A percentile compares a stretch with the other conserved stretches of the same genome.
Conservation (phyloP, 768 basidiomycete genomes). For the Tylopilus felleus region DNA sequence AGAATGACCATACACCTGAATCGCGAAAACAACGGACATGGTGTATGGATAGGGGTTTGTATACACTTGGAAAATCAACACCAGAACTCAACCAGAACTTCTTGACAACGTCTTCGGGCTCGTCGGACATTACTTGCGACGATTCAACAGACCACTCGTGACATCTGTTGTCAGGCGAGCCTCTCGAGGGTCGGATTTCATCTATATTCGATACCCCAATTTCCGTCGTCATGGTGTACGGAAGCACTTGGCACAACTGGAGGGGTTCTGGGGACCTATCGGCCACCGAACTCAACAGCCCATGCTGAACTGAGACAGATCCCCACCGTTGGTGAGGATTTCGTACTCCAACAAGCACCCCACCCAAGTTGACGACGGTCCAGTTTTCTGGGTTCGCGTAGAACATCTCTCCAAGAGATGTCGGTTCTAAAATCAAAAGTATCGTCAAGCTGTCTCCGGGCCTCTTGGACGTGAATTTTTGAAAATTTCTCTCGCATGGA, state of each 20-base stretch:
- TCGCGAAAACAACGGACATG: background rate
- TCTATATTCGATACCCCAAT: background rate
- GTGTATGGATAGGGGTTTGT: background rate
- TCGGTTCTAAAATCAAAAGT: background rate
- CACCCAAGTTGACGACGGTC: background rate
- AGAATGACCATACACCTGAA: background rate
- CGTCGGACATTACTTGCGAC: constrained; percentile 3
- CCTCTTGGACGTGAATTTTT: background rate
- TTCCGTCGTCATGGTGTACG: background rate
- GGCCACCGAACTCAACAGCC: background rate
- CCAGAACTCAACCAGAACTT: no score
- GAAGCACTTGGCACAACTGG: background rate
- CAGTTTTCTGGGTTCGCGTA: background rate
- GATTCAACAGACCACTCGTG: background rate
- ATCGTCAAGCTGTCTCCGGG: background rate
- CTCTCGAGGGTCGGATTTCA: background rate
- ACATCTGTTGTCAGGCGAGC: background rate
- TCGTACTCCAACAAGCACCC: background rate
- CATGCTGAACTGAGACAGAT: background rate
- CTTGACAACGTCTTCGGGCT: background rate
- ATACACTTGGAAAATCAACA: background rate
- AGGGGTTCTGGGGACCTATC: background rate
- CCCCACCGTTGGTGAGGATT: background rate
- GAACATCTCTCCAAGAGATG: background rate
- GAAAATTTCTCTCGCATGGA: background rate